Conservation (phyloP, 176 grass and related monocot genomes). For the Rhynchospora pubera region DNA sequence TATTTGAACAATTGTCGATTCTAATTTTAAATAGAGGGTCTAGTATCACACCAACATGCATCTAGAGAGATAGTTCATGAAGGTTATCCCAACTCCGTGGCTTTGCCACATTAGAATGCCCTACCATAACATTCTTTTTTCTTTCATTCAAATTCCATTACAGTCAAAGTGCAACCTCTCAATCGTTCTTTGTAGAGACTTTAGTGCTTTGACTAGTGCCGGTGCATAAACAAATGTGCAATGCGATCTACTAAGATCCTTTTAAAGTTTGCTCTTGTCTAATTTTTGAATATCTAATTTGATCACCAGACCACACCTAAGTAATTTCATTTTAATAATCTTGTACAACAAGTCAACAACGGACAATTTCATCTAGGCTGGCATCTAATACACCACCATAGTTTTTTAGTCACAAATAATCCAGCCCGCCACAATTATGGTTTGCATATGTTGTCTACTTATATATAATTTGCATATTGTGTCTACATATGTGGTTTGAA, state of each 20-base stretch:
- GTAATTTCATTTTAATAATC: constrained; percentile 50
- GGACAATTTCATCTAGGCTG: constrained; percentile 44
- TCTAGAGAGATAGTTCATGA: constrained; percentile 57
- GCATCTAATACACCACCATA: constrained; percentile 63
- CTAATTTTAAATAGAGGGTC: constrained; percentile 47
- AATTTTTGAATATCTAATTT: constrained; percentile 32
- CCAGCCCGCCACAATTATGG: constrained; percentile 33
- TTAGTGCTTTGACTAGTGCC: constrained; percentile 40
- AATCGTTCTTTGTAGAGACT: constrained; percentile 38
- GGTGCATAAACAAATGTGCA: no score
- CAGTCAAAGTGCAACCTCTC: constrained; percentile 79
- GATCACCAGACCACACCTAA: constrained; percentile 48
- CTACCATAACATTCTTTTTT: constrained; percentile 9
- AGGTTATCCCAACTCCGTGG: constrained; percentile 57
- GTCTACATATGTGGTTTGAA: no score
- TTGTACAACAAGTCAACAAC: constrained; percentile 56
- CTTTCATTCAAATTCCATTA: constrained; percentile 15
- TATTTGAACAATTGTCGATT: constrained; percentile 48
- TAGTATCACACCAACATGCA: constrained; percentile 54
- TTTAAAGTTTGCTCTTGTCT: constrained; percentile 37
- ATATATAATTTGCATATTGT: no score
- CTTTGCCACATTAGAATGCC: constrained; percentile 3
- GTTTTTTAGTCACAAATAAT: constrained; percentile 13
- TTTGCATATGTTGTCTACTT: no score
- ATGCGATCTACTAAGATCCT: constrained; percentile 50